Percentiles rank a stretch among this genome's conserved stretches.
These are phyloP conservation scores for Xerocomus amazonicus DNA, from an alignment of 1,284 basidiomycete species.

Conservation along the genomic window DNA sequence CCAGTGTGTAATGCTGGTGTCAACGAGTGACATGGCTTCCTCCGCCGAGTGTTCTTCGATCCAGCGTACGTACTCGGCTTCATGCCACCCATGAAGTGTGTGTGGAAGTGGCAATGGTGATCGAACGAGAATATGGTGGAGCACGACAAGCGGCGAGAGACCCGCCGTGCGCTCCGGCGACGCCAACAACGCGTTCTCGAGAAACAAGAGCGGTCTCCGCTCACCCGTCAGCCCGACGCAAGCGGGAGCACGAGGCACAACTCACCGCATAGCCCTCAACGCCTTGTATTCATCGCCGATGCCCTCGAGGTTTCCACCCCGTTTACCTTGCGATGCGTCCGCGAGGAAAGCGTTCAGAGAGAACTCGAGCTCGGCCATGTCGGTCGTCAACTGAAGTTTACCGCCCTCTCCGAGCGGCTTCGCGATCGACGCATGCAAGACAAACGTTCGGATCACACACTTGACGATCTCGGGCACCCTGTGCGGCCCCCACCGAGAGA, in stretches of 20 bases:
- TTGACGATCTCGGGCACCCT: slow-evolving; percentile 71
- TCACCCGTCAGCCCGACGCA: neutral
- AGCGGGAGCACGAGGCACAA: neutral
- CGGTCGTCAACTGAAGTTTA: slow-evolving; percentile 87
- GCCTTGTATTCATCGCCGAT: slow-evolving; percentile 80
- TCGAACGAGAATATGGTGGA: slow-evolving; percentile 91
- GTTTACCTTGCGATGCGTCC: slow-evolving; percentile 53
- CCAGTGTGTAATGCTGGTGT: slow-evolving; percentile 69
- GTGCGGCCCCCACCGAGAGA: neutral
- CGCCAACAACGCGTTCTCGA: slow-evolving; percentile 70
- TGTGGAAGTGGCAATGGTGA: slow-evolving; percentile 84
- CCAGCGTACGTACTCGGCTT: slow-evolving; percentile 89
- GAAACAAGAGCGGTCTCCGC: slow-evolving; percentile 77
- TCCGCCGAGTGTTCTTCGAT: slow-evolving; percentile 73
- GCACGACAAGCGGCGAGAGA: slow-evolving; percentile 77
- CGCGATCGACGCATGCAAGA: slow-evolving; percentile 86
- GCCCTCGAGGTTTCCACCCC: slow-evolving; percentile 61
- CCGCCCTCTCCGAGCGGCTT: slow-evolving; percentile 85
- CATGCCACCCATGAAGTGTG: slow-evolving; percentile 85
- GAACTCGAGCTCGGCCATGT: slow-evolving; percentile 96
- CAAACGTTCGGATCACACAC: slow-evolving; percentile 78
- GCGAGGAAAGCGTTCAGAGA: slow-evolving; percentile 75
- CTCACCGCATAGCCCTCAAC: slow-evolving; percentile 75
- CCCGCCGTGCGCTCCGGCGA: slow-evolving; percentile 64
- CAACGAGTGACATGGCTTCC: slow-evolving; percentile 69